Percentiles rank a stretch among this genome's conserved stretches.
Conservation (phyloP, 768 basidiomycete species). For the Pleurotus platypus region DNA sequence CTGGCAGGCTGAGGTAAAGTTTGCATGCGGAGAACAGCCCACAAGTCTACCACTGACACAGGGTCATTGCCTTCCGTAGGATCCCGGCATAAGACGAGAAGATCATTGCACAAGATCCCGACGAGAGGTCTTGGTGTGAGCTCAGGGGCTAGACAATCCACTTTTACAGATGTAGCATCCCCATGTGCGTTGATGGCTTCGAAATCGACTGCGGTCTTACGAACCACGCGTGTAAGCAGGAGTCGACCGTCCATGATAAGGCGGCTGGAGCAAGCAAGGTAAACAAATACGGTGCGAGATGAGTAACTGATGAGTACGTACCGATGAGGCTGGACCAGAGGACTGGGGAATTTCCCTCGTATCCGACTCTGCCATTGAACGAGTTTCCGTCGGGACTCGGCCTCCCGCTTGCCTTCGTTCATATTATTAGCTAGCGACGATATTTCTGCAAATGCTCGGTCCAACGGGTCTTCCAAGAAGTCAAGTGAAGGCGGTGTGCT, state of each 20-base stretch:
- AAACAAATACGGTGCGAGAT: background rate
- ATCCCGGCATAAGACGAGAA: conserved; percentile 89
- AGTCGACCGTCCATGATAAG: conserved; percentile 92
- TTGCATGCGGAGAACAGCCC: conserved; percentile 96
- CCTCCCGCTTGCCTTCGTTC: conserved; percentile 97
- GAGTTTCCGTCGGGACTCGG: conserved; percentile 87
- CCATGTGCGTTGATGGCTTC: conserved; percentile 78
- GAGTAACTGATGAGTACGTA: conserved; percentile 29
- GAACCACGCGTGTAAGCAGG: conserved; percentile 83
- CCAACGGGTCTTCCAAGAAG: conserved; percentile 78
- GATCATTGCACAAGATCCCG: conserved; percentile 88
- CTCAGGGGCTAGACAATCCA: conserved; percentile 88
- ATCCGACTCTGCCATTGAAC: conserved; percentile 91
- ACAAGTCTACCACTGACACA: conserved; percentile 78
- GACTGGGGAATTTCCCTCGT: conserved; percentile 88
- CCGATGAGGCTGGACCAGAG: conserved; percentile 98
- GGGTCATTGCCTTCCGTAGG: conserved; percentile 79
- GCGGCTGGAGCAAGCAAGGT: conserved; percentile 42
- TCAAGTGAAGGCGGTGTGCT: conserved; percentile 81
- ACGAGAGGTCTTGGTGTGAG: conserved; percentile 74
- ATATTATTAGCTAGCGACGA: conserved; percentile 87
- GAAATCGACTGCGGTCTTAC: conserved; percentile 78
- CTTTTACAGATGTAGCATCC: conserved; percentile 77
- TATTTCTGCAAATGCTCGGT: conserved; percentile 84
- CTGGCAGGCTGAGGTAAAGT: conserved; percentile 87